These are phyloP conservation scores for Pulveroboletus sp. DNA, from an alignment of 768 basidiomycete species.

Conservation along the genomic window DNA sequence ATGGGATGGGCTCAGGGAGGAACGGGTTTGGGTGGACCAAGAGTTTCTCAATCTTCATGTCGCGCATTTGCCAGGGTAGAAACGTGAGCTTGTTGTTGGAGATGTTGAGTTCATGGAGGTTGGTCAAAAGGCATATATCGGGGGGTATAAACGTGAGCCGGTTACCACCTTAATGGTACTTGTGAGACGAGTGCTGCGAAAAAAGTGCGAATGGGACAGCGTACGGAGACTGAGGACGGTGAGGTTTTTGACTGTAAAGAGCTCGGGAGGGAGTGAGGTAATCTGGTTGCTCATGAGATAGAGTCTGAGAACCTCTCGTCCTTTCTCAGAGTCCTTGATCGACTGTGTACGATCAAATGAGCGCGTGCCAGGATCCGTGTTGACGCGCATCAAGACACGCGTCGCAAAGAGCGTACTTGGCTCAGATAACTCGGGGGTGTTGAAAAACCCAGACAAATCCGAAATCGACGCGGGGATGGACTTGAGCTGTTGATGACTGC, in stretches of 20 bases:
- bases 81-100: conserved; percentile 56
- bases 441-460: conserved; percentile 47
- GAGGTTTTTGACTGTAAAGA: conserved; percentile 56
- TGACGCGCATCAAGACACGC: conserved; percentile 33
- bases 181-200: neutral
- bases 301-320: conserved; percentile 52
- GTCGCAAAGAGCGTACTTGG: conserved; percentile 18
- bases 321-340: conserved; percentile 33
- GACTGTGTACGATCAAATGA: conserved; percentile 28
- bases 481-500: conserved; percentile 41
- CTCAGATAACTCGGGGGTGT: conserved; percentile 38
- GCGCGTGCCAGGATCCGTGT: conserved; percentile 32
- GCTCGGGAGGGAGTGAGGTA: conserved; percentile 48
- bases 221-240: conserved; percentile 64
- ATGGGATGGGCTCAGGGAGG: conserved; percentile 33
- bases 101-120: conserved; percentile 60
- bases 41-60: conserved; percentile 50
- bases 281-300: conserved; percentile 58
- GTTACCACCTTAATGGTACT: conserved; percentile 49
- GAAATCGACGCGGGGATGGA: conserved; percentile 46
- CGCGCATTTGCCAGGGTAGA: conserved; percentile 64
- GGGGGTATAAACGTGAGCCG: conserved; percentile 55
- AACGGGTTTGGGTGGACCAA: conserved; percentile 62
- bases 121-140: conserved; percentile 52
- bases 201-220: conserved; percentile 31